Evolutionary conservation across 1,139 yeast genomes (phyloP).

Genomic region (Kluyveromyces sp.): DNA sequence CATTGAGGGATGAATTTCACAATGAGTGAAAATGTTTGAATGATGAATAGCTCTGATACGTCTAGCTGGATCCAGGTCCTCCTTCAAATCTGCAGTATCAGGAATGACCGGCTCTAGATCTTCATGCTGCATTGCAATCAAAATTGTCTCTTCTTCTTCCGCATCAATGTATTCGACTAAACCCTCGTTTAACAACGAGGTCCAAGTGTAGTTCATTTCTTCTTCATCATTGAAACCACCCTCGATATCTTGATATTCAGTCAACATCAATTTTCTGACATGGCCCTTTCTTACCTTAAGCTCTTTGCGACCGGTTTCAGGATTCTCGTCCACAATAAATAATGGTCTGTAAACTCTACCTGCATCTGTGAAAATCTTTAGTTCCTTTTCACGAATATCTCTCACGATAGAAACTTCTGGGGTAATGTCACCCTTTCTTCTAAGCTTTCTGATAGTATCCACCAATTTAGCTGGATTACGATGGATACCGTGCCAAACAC

Average conservation of each 20-base stretch:
- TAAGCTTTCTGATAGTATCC: slow-evolving; percentile 80
- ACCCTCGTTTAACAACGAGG: slow-evolving; percentile 75
- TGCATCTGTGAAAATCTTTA: slow-evolving; percentile 94
- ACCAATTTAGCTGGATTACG: slow-evolving; percentile 90
- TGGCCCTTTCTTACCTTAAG: slow-evolving; percentile 80
- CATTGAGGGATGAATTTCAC: slow-evolving; percentile 99
- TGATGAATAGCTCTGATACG: slow-evolving; percentile 73
- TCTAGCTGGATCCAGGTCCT: slow-evolving; percentile 49
- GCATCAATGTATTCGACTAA: slow-evolving; percentile 93
- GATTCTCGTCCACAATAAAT: slow-evolving; percentile 82
- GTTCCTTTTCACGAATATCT: slow-evolving; percentile 93
- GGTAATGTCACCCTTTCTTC: slow-evolving; percentile 93
- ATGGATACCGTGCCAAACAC: slow-evolving; percentile 99
- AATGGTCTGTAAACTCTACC: slow-evolving; percentile 96
- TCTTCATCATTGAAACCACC: slow-evolving; percentile 52
- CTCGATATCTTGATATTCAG: slow-evolving; percentile 50
- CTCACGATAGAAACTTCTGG: slow-evolving; percentile 96
- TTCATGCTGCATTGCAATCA: slow-evolving; percentile 99
- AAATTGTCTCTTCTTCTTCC: slow-evolving; percentile 94
- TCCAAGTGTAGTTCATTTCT: slow-evolving; percentile 68
- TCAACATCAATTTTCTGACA: slow-evolving; percentile 59
- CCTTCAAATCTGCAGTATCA: slow-evolving; percentile 39
- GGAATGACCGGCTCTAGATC: slow-evolving; percentile 71
- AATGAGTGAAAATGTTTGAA: slow-evolving; percentile 90
- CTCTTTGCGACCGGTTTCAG: slow-evolving; percentile 64